Percentiles rank a stretch among this genome's conserved stretches.
Conservation (phyloP, 805 yeast species). For the Saccharomycopsis lassenensis region DNA sequence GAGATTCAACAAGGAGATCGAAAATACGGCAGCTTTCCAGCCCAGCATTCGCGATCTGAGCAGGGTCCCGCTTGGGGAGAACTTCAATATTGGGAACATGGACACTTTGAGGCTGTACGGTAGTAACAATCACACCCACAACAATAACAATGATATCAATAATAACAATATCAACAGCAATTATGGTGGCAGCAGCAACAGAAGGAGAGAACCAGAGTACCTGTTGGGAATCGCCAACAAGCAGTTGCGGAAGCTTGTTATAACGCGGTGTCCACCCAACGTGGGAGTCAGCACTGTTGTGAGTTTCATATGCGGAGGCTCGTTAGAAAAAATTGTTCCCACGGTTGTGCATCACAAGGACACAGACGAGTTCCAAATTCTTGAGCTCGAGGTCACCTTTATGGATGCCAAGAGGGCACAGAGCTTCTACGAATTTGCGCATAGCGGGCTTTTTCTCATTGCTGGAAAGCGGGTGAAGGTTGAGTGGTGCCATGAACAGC, state of each 20-base stretch:
- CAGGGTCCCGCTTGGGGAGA: too few species aligned
- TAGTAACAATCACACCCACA: background rate
- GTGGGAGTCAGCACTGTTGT: slow-evolving; percentile 42
- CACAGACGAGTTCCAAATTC: slow-evolving; percentile 21
- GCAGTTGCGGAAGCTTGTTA: slow-evolving; percentile 25
- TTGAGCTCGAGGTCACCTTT: slow-evolving; percentile 34
- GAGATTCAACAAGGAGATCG: too few species aligned
- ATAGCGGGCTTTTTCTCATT: slow-evolving; percentile 42
- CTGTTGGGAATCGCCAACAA: background rate
- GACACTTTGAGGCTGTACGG: too few species aligned
- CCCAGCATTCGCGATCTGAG: too few species aligned
- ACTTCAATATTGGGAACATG: too few species aligned
- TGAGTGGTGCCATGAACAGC: slow-evolving; percentile 28
- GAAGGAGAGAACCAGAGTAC: too few species aligned
- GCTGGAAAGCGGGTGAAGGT: slow-evolving; percentile 44
- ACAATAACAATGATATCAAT: slow-evolving; percentile 6
- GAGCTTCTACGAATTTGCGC: slow-evolving; percentile 39
- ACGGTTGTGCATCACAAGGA: slow-evolving; percentile 3
- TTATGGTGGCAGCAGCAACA: too few species aligned
- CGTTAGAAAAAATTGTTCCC: slow-evolving; percentile 40
- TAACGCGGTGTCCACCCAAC: slow-evolving; percentile 30
- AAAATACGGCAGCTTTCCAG: too few species aligned
- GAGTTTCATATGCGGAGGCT: slow-evolving; percentile 57
- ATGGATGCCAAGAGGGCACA: slow-evolving; percentile 41
- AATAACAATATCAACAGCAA: slow-evolving; percentile 7